Conservation (phyloP, 2,329 filamentous ascomycete species). For the Alternaria infectoria region DNA sequence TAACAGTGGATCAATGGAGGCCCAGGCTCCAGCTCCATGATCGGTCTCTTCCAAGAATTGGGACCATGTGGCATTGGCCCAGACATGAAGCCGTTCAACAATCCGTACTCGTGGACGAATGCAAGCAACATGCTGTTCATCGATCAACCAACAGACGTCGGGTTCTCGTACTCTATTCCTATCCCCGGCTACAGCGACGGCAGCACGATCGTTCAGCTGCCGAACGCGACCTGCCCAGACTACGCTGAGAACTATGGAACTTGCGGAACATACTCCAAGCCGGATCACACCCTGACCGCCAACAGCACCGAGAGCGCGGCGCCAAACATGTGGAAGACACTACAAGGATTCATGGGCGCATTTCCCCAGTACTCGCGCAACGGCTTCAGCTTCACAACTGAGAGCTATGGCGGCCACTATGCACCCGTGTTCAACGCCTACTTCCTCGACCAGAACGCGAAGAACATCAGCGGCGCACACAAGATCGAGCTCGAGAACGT, state of each 20-base stretch:
- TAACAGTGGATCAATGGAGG: constrained; percentile 61
- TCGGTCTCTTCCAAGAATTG: constrained; percentile 61
- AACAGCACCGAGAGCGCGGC: constrained; percentile 61
- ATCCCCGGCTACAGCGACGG: constrained; percentile 50
- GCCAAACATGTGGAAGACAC: constrained; percentile 65
- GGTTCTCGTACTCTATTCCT: constrained; percentile 62
- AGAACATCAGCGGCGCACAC: constrained; percentile 52
- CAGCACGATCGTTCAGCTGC: constrained; percentile 52
- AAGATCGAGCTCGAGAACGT: constrained; percentile 59
- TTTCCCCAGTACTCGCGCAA: constrained; percentile 58
- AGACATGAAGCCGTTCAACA: constrained; percentile 59
- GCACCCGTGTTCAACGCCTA: constrained; percentile 62
- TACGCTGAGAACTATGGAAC: constrained; percentile 51
- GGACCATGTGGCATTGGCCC: constrained; percentile 61
- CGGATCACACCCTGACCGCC: constrained; percentile 58
- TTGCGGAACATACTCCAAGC: constrained; percentile 64
- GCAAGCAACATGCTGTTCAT: constrained; percentile 73
- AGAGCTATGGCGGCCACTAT: constrained; percentile 66
- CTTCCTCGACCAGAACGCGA: constrained; percentile 56
- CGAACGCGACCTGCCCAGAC: constrained; percentile 58
- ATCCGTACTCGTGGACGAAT: constrained; percentile 69
- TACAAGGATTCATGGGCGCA: constrained; percentile 68
- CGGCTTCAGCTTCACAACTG: constrained; percentile 62
- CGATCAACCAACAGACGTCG: constrained; percentile 68
- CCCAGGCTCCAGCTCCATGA: constrained; percentile 64